A percentile compares a stretch with the other conserved stretches of the same genome.
Evolutionary conservation across 2,329 filamentous ascomycete genomes (phyloP).

Genomic region (Sarocladium oryzae): DNA sequence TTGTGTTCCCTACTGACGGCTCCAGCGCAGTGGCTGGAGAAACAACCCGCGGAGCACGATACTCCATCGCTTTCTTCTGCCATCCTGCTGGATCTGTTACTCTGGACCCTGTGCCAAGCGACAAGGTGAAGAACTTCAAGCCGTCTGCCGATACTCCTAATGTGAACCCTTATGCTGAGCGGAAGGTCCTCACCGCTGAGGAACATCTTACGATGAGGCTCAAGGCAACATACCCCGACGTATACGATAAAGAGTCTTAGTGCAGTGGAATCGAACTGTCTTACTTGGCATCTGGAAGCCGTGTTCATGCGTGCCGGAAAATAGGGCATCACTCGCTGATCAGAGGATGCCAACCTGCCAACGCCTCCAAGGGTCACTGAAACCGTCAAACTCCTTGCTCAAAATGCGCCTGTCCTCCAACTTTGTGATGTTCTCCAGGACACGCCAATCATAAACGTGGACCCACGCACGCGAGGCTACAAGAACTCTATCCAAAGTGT

Average conservation of each 20-base stretch:
- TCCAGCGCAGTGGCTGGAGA: conserved; percentile 32
- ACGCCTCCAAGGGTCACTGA: conserved; percentile 34
- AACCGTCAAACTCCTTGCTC: conserved; percentile 27
- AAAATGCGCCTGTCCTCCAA: conserved; percentile 27
- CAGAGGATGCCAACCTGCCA: conserved; percentile 31
- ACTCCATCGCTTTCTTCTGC: conserved; percentile 64
- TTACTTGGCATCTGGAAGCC: too few relatives aligned
- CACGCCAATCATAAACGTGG: conserved; percentile 40
- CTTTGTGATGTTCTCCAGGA: conserved; percentile 34
- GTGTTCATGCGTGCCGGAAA: neutral
- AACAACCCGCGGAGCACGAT: conserved; percentile 44
- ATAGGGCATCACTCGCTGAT: neutral
- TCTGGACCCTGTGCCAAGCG: conserved; percentile 54
- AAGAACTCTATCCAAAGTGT: neutral
- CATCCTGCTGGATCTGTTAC: conserved; percentile 50
- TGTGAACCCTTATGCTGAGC: conserved; percentile 42
- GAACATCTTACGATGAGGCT: conserved; percentile 58
- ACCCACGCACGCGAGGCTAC: conserved; percentile 17
- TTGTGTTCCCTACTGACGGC: conserved; percentile 55
- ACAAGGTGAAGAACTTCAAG: conserved; percentile 40
- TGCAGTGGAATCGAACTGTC: neutral
- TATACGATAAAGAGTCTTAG: conserved; percentile 41
- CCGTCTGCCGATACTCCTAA: conserved; percentile 24
- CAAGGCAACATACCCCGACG: conserved; percentile 48
- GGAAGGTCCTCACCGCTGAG: conserved; percentile 54